Evolutionary conservation across 2,329 filamentous ascomycete genomes (phyloP).

Genomic region (Cryphonectria parasitica): DNA sequence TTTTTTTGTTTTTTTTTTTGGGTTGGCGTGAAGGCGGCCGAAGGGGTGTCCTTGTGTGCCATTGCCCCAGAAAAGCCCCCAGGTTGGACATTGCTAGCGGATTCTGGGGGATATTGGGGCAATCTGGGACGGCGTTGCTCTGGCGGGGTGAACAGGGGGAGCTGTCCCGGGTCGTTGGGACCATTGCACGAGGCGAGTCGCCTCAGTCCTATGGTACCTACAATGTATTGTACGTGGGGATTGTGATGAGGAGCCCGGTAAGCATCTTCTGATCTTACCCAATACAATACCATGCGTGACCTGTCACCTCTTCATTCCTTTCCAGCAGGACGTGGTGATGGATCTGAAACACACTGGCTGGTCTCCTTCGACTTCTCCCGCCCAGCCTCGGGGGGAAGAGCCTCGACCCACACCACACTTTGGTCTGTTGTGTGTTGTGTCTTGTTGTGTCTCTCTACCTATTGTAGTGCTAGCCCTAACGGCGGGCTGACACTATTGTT

Average conservation of each 20-base stretch:
- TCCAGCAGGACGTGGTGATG: neutral
- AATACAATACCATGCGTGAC: neutral
- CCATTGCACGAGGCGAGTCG: neutral
- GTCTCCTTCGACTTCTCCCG: neutral
- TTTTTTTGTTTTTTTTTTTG: slow-evolving; percentile 4
- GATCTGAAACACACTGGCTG: neutral
- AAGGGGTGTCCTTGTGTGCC: slow-evolving; percentile 18
- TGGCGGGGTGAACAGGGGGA: neutral
- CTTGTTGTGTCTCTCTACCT: neutral
- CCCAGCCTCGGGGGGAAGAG: neutral
- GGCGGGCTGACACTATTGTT: neutral
- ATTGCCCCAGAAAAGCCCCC: slow-evolving; percentile 10
- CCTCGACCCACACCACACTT: neutral
- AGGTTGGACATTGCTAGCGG: slow-evolving; percentile 13
- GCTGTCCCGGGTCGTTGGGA: slow-evolving; percentile 7
- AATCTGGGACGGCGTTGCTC: slow-evolving; percentile 6
- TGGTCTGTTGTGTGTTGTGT: neutral
- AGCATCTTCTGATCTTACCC: neutral
- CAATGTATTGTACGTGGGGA: neutral
- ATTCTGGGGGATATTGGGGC: slow-evolving; percentile 25
- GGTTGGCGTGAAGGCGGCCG: slow-evolving; percentile 9
- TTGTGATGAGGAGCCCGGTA: neutral
- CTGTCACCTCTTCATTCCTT: neutral
- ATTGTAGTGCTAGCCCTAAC: neutral
- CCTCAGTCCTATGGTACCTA: neutral